Base-by-base conservation (phyloP, 164 flowering plant genomes). In the Piper longum region DNA sequence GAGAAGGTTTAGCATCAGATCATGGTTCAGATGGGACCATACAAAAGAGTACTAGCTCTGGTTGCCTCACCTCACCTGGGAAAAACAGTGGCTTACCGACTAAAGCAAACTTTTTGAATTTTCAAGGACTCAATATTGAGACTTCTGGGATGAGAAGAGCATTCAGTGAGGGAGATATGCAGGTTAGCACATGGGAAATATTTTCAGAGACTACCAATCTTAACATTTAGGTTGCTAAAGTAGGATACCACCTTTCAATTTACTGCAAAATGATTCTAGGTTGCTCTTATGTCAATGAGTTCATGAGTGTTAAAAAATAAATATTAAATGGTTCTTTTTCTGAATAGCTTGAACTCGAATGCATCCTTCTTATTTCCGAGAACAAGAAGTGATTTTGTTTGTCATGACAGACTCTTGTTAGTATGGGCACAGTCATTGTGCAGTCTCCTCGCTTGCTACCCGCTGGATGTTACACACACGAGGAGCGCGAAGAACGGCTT, bases 131-230 rank as follows among this genome's bases (percentile, higher is more conserved):
- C 72, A 86, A 88, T 72, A 78, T 88, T 11, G 81, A 74, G 54
- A 62, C 76, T 69, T 80, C 84, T 81, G 95, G 96, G 60, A 87
- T 95, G 93, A 76, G 99, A 70, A 79, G 98, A 70, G 87, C 98
- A 48, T 91, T 74, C 76, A 95, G 99, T 69, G 99, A 91, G 69
- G 97, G 99, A 72, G 99, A 95, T 73, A 87, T 95, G 70, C 82
- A 89, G 99, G 99, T 95, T 66, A 70, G 76, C 36, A 4, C 2
- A 39, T 18, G 12, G 60, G 14, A 44, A 44, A 5, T 26, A 26
- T 26, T 26, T 26, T 26, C 36, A 26, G 36, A 26, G 36, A 26
- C 36, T 26, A 26, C 36, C 36, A 26, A 26, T 26, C 36, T 26
- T 26, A 26, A 26, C 36, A 26, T 26, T 26, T 26, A 26, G 36